These are phyloP conservation scores for Calonectria fujianensis DNA, from an alignment of 2,329 filamentous ascomycete species.

Conservation along the genomic window DNA sequence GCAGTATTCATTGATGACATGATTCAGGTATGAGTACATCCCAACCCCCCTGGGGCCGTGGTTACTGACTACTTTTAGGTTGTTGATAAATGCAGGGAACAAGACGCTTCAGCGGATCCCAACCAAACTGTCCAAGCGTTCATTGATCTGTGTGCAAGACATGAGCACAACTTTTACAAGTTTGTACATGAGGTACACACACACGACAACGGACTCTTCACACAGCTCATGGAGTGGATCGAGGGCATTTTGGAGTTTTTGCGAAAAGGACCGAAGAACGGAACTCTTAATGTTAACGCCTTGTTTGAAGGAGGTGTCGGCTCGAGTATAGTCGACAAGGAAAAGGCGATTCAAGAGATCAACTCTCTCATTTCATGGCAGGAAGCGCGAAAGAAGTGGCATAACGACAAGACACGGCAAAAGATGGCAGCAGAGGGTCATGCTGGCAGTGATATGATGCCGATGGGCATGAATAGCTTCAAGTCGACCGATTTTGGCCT, in stretches of 20 bases:
- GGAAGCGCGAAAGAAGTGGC: constrained; percentile 96
- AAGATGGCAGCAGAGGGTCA: constrained; percentile 94
- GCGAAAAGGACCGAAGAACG: constrained; percentile 88
- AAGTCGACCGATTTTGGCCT: constrained; percentile 91
- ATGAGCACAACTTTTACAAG: constrained; percentile 98
- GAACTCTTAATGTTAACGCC: constrained; percentile 94
- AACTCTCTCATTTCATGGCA: constrained; percentile 94
- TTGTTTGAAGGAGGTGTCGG: constrained; percentile 88
- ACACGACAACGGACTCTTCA: constrained; percentile 97
- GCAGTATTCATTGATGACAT: constrained; percentile 94
- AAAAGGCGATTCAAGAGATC: constrained; percentile 85
- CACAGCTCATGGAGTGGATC: constrained; percentile 97
- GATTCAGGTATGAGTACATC: constrained; percentile 78
- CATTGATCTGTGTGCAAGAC: constrained; percentile 95
- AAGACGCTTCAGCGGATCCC: constrained; percentile 93
- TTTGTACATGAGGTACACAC: constrained; percentile 98
- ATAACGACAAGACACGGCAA: constrained; percentile 96
- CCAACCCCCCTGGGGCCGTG: background rate
- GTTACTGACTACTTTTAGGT: constrained; percentile 65
- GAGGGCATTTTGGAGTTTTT: constrained; percentile 96
- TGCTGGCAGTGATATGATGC: constrained; percentile 67
- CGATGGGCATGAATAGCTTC: constrained; percentile 76
- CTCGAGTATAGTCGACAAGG: constrained; percentile 80
- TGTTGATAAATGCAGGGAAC: constrained; percentile 78
- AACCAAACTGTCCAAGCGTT: constrained; percentile 99